Evolutionary conservation across 345 rosid species (phyloP).

Genomic region (Bruguiera sexangula): DNA sequence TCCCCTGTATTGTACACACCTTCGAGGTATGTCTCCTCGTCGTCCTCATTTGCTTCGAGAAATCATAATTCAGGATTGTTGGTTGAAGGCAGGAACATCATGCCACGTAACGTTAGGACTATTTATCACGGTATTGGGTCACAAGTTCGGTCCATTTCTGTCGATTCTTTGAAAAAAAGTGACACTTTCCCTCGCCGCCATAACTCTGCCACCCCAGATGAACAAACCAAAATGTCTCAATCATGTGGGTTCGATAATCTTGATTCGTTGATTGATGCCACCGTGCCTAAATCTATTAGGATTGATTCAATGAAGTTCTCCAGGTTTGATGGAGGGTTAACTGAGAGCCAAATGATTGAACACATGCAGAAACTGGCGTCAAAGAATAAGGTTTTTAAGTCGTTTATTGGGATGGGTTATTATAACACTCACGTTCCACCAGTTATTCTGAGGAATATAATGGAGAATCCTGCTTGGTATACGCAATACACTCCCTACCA

Average conservation of each 20-base stretch:
- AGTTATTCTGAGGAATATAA: slow-evolving; percentile 85
- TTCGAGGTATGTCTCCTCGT: slow-evolving; percentile 70
- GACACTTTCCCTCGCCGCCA: slow-evolving; percentile 95
- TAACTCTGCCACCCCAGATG: slow-evolving; percentile 89
- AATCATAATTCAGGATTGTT: slow-evolving; percentile 33
- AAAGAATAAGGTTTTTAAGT: slow-evolving; percentile 77
- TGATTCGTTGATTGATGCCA: slow-evolving; percentile 71
- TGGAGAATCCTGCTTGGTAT: slow-evolving; percentile 99
- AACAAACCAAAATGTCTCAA: slow-evolving; percentile 71
- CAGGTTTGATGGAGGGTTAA: slow-evolving; percentile 80
- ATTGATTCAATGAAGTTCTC: slow-evolving; percentile 80
- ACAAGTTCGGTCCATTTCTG: slow-evolving; percentile 63
- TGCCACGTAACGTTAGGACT: slow-evolving; percentile 16
- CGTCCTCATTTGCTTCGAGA: slow-evolving; percentile 48
- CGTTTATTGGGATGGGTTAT: slow-evolving; percentile 93
- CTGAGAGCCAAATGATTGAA: slow-evolving; percentile 79
- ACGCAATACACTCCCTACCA: slow-evolving; percentile 98
- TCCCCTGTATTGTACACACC: slow-evolving; percentile 45
- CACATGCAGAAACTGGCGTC: slow-evolving; percentile 79
- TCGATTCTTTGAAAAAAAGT: slow-evolving; percentile 61
- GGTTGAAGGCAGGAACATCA: slow-evolving; percentile 15
- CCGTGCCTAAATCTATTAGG: slow-evolving; percentile 96
- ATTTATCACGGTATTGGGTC: slow-evolving; percentile 35
- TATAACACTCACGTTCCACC: slow-evolving; percentile 84
- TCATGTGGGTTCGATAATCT: slow-evolving; percentile 66